Base-by-base conservation (phyloP, 768 basidiomycete species). In the Termitomyces sp. region DNA sequence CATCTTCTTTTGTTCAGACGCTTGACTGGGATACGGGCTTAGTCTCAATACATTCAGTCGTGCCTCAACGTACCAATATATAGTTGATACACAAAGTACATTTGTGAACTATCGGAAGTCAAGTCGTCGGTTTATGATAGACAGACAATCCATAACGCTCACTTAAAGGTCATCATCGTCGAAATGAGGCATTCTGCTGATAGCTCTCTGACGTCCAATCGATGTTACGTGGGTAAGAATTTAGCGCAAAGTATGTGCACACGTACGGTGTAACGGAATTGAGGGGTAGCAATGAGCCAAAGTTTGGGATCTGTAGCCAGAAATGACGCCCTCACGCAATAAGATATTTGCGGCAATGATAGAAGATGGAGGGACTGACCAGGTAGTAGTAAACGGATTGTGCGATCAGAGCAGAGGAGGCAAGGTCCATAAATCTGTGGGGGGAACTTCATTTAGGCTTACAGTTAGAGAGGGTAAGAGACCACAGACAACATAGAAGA, bases 311-410 rank as follows among this genome's bases (percentile, higher is more conserved):
- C 77, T 78, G 45, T 51, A 51, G n/a, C 34, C 17, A 4, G 17
- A 10, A 37, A 6, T 10, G 10, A 24, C 34, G 34, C 5, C 7
- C 19, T 17, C 9, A 32, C 15, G 2, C 37, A 32, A 40, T 34
- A 1, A 52, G 46, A 19, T 6, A 22, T 30, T 0, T 47, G 22
- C 2, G 19, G 21, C 11, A 37, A 48, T n/a, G 28, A 32, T 21
- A 22, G 10, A 26, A 8, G 14, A 34, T 5, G 19, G 11, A 32
- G 45, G 24, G 17, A 40, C 65, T 38, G 46, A 76, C 77, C 51
- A 77, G 62, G 55, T 78, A 78, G 57, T 75, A 74, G 59, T 75
- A 77, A 26, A 78, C 64, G 2, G 75, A 75, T 58, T 77, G 73
- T 2, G 73, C 74, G 10, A 75, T 69, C 12, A 78, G 63, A 22